Evolutionary conservation across 2,329 filamentous ascomycete genomes (phyloP), one percentile per base, ranked within the genome.

Genomic region (Diaporthe longicolla): DNA sequence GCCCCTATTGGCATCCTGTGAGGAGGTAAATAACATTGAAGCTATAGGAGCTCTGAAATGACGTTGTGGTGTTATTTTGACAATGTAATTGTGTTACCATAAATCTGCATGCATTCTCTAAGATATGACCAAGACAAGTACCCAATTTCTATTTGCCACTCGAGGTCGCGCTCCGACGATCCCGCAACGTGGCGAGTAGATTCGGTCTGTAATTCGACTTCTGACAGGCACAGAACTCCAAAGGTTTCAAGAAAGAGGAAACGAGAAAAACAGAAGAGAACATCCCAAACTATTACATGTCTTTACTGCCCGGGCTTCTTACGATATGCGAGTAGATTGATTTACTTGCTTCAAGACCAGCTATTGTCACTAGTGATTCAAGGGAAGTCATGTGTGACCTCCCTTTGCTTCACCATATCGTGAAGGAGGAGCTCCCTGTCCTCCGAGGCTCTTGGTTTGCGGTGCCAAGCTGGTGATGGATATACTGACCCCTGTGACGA

Each of bases 401-500:
- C 61, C 15, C 61, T 52, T n/a, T 35, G 61, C 29, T 52, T 15
- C 29, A 66, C 61, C 45, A 66, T 66, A 26, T 66, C 61, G 4
- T 52, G 61, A 6, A 66, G 61, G 21, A 66, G 61, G 8, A 52
- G 10, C 45, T 52, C 61, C 48, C 21, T 52, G 61, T 66, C 61
- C 45, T 66, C 61, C 7, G 45, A 52, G 10, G 17, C n/a, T 15
- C n/a, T 52, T 9, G 61, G 29, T 29, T 66, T 66, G 29, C 45
- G 61, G 29, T 29, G 45, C 45, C 45, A 66, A 8, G 61, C 45
- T 6, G 61, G 61, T 21, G 61, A 37, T 1, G 61, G 29, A 35
- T 66, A 66, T 1, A 52, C 29, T 26, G 61, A 66, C 13, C 61
- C 61, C 26, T 66, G 61, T n/a, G 61, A 66, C 7, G 61, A 66